Percentiles rank a stretch among this genome's conserved stretches.
phyloP scores from a whole-genome alignment of 2,329 filamentous ascomycete species.

The Fusarium foetens region DNA sequence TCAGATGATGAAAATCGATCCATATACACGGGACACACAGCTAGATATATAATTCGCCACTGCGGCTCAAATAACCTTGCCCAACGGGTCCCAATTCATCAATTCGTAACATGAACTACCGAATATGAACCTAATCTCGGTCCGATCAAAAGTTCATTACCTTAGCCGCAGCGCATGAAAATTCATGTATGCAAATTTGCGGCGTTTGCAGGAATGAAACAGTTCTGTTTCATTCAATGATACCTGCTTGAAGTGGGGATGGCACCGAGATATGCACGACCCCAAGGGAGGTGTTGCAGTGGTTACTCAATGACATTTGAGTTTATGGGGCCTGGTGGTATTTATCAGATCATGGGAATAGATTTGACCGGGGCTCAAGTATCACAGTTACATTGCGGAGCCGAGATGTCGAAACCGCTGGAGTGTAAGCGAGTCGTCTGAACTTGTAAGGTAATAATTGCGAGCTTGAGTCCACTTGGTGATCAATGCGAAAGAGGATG shows the following conservation, averaged over 20 bases:
- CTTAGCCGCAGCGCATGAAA: background rate
- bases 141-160: background rate
- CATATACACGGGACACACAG: background rate
- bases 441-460: background rate
- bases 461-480: background rate
- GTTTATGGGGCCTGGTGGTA: background rate
- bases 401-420: background rate
- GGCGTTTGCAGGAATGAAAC: conserved; percentile 7
- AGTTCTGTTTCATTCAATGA: background rate
- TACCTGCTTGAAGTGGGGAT: background rate
- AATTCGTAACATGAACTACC: background rate
- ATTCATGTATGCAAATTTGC: background rate
- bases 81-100: rapidly evolving
- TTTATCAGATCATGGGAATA: background rate
- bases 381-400: background rate
- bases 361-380: rapidly evolving
- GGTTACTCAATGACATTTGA: background rate
- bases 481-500: background rate
- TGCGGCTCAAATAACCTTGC: background rate
- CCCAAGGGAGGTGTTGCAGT: background rate
- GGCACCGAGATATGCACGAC: background rate
- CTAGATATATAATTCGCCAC: background rate
- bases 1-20: rapidly evolving
- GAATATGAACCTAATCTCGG: background rate
- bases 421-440: background rate